phyloP scores from a whole-genome alignment of 164 flowering plant species.

The Liquidambar formosana region DNA sequence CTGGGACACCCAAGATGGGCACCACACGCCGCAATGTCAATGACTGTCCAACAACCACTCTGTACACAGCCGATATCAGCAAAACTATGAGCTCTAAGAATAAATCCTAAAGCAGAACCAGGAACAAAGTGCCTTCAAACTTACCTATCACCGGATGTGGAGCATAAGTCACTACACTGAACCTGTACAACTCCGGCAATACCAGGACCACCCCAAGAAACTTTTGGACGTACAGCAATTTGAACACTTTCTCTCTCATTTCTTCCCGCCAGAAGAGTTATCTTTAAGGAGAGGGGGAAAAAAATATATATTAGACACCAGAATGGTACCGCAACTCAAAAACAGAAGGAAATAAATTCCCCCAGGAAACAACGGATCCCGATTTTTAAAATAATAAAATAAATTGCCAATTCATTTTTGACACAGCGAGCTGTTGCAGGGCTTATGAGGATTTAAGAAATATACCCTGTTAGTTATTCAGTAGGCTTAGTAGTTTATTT shows the following conservation, averaged over 20 bases:
- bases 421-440: too few relatives aligned
- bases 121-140: slow-evolving; percentile 13
- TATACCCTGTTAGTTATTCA: too few relatives aligned
- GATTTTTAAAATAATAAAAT: too few relatives aligned
- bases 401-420: too few relatives aligned
- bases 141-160: slow-evolving; percentile 87
- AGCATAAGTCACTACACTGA: slow-evolving; percentile 77
- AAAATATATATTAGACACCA: too few relatives aligned
- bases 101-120: not conserved
- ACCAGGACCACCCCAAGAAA: slow-evolving; percentile 71
- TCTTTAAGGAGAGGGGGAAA: too few relatives aligned
- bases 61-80: slow-evolving; percentile 32
- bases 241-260: slow-evolving; percentile 95
- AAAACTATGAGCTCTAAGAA: slow-evolving; percentile 5
- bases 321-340: too few relatives aligned
- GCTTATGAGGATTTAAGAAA: too few relatives aligned
- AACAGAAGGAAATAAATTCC: too few relatives aligned
- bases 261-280: slow-evolving; percentile 84
- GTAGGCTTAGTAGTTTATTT: too few relatives aligned
- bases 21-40: slow-evolving; percentile 74
- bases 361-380: too few relatives aligned
- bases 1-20: slow-evolving; percentile 91
- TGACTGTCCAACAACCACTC: slow-evolving; percentile 76
- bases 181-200: slow-evolving; percentile 79
- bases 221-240: slow-evolving; percentile 89